Evolutionary conservation across 768 basidiomycete genomes (phyloP).

Genomic region (Leccinum disarticulatum): DNA sequence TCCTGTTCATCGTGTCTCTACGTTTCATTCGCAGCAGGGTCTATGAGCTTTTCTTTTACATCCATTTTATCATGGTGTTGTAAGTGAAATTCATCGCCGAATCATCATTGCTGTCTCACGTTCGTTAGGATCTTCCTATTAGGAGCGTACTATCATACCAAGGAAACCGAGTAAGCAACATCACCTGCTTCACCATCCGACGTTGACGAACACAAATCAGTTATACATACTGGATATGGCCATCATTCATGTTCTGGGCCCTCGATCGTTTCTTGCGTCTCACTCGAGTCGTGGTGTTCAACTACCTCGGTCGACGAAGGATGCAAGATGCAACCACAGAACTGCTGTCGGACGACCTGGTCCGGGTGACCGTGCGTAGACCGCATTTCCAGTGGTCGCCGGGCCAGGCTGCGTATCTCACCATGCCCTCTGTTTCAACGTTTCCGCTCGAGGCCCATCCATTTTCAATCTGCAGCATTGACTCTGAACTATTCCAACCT

Average conservation of each 20-base stretch:
- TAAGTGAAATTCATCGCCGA: conserved; percentile 23
- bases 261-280: conserved; percentile 52
- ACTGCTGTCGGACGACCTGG: conserved; percentile 43
- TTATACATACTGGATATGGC: conserved; percentile 31
- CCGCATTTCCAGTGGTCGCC: conserved; percentile 52
- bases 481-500: conserved; percentile 22
- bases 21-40: conserved; percentile 44
- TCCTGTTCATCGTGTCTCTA: conserved; percentile 48
- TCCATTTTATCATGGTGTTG: conserved; percentile 46
- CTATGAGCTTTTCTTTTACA: conserved; percentile 54
- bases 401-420: conserved; percentile 55
- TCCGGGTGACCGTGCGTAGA: conserved; percentile 47
- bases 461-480: conserved; percentile 57
- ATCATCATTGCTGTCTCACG: conserved; percentile 3
- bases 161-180: conserved; percentile 15
- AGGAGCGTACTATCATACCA: conserved; percentile 43
- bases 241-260: conserved; percentile 32
- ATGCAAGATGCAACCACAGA: conserved; percentile 41
- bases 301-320: conserved; percentile 33
- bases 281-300: conserved; percentile 44
- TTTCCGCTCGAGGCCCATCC: conserved; percentile 57
- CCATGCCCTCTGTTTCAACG: conserved; percentile 45
- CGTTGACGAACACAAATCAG: conserved; percentile 7
- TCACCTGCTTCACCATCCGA: neutral
- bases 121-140: conserved; percentile 34